phyloP scores from a whole-genome alignment of 108 stramenopile genomes.

The Fistulifera pelliculosa region DNA sequence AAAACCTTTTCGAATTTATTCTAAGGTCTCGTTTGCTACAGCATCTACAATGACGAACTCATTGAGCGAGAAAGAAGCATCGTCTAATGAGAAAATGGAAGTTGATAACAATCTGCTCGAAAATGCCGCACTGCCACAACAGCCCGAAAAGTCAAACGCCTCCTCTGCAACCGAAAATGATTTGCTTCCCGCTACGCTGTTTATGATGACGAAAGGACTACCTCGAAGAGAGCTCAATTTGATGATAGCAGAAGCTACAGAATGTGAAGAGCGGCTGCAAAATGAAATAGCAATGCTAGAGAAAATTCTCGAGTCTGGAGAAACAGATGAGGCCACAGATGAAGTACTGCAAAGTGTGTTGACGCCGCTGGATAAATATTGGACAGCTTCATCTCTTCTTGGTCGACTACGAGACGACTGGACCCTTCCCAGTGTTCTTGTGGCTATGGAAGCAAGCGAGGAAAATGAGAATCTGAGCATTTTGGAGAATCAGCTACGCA shows the following conservation, averaged over 20 bases:
- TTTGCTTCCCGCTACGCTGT: slow-evolving; percentile 31
- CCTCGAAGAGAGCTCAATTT: slow-evolving; percentile 53
- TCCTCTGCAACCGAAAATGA: slow-evolving; percentile 4
- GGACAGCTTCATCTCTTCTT: slow-evolving; percentile 60
- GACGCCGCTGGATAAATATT: slow-evolving; percentile 63
- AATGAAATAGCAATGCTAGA: slow-evolving; percentile 50
- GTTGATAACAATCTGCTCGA: neutral
- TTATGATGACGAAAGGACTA: slow-evolving; percentile 52
- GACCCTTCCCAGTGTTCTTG: slow-evolving; percentile 35
- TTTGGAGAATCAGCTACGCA: neutral
- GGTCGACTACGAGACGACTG: slow-evolving; percentile 69
- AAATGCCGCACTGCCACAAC: neutral
- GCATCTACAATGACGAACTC: no score
- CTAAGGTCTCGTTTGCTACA: no score
- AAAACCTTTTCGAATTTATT: no score
- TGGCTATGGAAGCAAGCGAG: neutral
- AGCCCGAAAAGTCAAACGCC: neutral
- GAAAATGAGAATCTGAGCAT: slow-evolving; percentile 7
- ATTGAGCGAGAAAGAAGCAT: no score
- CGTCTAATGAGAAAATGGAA: slow-evolving; percentile 1
- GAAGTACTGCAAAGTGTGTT: slow-evolving; percentile 47
- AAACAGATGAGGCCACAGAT: slow-evolving; percentile 6
- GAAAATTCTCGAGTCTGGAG: slow-evolving; percentile 13
- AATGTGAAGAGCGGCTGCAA: slow-evolving; percentile 54
- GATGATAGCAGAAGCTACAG: slow-evolving; percentile 52